These are phyloP conservation scores for Candida fluviatilis DNA, from an alignment of 805 yeast genomes.

Conservation along the genomic window DNA sequence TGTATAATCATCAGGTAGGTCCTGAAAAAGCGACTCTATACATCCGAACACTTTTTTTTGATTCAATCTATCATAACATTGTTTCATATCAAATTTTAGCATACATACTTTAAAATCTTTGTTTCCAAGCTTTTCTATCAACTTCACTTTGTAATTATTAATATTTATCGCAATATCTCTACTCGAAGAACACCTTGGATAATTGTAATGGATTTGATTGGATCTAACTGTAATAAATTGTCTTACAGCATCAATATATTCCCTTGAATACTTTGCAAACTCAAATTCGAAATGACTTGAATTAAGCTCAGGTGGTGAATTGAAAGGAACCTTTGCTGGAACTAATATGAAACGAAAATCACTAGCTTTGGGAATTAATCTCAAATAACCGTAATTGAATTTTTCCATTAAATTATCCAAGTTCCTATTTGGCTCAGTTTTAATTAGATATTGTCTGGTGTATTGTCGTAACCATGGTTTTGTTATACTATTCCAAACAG, in stretches of 20 bases:
- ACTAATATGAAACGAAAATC: constrained; percentile 60
- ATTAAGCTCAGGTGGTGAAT: constrained; percentile 12
- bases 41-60: constrained; percentile 36
- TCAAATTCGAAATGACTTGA: constrained; percentile 23
- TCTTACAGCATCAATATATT: constrained; percentile 41
- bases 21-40: constrained; percentile 24
- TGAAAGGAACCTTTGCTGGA: constrained; percentile 30
- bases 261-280: constrained; percentile 25
- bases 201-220: constrained; percentile 2
- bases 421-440: not conserved
- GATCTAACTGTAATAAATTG: constrained; percentile 14
- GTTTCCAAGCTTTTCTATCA: constrained; percentile 8
- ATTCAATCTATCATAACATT: constrained; percentile 75
- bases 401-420: not conserved
- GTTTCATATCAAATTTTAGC: constrained; percentile 69
- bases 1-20: constrained; percentile 13
- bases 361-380: constrained; percentile 56
- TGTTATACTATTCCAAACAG: constrained; percentile 49
- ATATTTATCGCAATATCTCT: constrained; percentile 42
- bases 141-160: constrained; percentile 27
- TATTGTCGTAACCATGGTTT: constrained; percentile 42
- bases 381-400: constrained; percentile 33
- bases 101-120: constrained; percentile 39
- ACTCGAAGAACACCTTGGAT: constrained; percentile 37
- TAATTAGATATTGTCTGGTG: constrained; percentile 29